phyloP scores from a whole-genome alignment of 1,284 basidiomycete species.

The Melampsora medusae region DNA sequence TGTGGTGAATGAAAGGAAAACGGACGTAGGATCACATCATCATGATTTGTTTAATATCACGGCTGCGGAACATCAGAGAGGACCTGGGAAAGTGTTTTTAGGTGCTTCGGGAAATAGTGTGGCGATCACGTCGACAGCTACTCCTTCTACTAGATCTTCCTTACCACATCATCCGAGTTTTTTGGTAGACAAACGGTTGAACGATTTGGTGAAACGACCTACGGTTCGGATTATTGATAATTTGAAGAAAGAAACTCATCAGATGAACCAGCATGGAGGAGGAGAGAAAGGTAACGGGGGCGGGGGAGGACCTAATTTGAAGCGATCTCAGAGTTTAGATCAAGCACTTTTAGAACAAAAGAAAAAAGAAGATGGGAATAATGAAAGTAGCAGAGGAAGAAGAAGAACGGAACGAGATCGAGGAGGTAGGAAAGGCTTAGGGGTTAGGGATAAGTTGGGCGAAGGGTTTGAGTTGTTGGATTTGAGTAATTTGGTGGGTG shows the following conservation, averaged over 20 bases:
- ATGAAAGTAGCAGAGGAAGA: constrained; percentile 51
- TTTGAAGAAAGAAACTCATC: constrained; percentile 3
- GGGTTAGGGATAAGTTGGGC: constrained; percentile 61
- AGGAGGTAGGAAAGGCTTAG: constrained; percentile 55
- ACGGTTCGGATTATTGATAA: constrained; percentile 19
- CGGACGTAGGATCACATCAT: background rate
- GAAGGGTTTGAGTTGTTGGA: constrained; percentile 64
- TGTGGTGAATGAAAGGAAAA: background rate
- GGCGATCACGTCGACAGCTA: constrained; percentile 80
- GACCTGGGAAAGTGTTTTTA: constrained; percentile 62
- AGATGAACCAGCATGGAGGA: background rate
- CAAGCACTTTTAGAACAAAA: constrained; percentile 47
- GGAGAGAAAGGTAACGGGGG: constrained; percentile 43
- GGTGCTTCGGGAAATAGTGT: constrained; percentile 95
- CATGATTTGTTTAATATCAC: constrained; percentile 22
- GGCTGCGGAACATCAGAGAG: constrained; percentile 54
- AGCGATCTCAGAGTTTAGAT: constrained; percentile 49
- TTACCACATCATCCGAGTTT: constrained; percentile 45
- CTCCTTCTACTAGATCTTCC: constrained; percentile 62
- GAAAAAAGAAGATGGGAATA: constrained; percentile 38
- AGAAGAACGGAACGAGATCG: background rate
- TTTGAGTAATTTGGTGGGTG: constrained; percentile 62
- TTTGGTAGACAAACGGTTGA: constrained; percentile 50
- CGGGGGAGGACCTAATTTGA: too few relatives aligned
- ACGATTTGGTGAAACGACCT: constrained; percentile 47